Evolutionary conservation across 1,284 basidiomycete species (phyloP), one percentile per base, ranked within the genome.

Genomic region (Cystobasidium slooffiae): DNA sequence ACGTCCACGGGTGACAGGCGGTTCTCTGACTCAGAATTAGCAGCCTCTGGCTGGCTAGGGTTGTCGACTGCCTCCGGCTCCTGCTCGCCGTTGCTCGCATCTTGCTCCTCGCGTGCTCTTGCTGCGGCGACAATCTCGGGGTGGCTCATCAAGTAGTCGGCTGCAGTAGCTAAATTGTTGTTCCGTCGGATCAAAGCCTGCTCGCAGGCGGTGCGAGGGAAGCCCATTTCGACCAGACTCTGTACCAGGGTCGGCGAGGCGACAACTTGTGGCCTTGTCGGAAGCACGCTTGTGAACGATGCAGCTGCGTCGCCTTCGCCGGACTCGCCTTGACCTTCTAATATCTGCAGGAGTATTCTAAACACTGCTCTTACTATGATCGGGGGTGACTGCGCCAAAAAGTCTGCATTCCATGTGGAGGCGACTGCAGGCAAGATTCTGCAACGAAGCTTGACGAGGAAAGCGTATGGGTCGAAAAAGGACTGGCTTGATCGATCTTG

Each of bases 151-250:
- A 99, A 86, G 20, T 93, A 86, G 79, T 99, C 96, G 0, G 96
- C 91, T 1, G 97, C 97, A 6, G 91, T 89, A 49, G 86, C 90
- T 78, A 97, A 86, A 79, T 97, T 97, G 83, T 98, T 98, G 76
- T 91, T 88, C 16, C 90, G 90, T 24, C 94, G 90, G 22, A 87
- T 82, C 22, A 99, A 84, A 4, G 96, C 96, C 70, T 89, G 88
- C 80, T 92, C 90, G 0, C 91, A 92, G 4, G 93, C 91, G 52
- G 88, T 87, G 9, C 93, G 88, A 37, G 91, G 88, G 84, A 99
- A 99, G 64, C 97, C 97, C 97, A 99, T 99, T 78, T 99, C 96
- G 18, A 89, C 90, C 63, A 99, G 85, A 79, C 93, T 90, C 63
- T 88, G 87, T 59, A 97, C 88, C 41, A 90, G 88, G 1, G 75